Evolutionary conservation across 257 asterid species (phyloP).

Genomic region (Cynanchum wilfordii): DNA sequence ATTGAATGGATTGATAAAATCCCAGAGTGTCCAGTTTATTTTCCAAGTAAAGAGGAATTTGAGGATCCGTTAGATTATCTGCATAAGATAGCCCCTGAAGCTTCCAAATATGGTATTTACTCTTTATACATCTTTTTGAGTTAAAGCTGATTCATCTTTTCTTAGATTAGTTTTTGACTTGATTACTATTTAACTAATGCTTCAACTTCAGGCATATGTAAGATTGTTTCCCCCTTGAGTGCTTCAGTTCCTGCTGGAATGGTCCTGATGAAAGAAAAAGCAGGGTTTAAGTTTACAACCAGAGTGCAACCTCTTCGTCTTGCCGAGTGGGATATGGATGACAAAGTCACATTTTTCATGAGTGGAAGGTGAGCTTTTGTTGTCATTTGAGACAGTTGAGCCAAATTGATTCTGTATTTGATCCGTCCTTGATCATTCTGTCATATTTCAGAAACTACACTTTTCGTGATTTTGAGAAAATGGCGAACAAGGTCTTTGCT

Average conservation of each 20-base stretch:
- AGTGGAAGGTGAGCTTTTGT: constrained; percentile 73
- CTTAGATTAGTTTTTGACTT: background rate
- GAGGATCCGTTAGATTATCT: constrained; percentile 86
- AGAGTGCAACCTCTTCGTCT: constrained; percentile 97
- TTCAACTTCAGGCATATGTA: constrained; percentile 68
- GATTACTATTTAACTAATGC: background rate
- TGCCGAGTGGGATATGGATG: constrained; percentile 91
- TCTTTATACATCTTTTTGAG: constrained; percentile 4
- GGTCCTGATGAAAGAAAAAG: constrained; percentile 84
- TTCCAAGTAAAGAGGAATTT: constrained; percentile 79
- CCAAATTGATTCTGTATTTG: constrained; percentile 7
- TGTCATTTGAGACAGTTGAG: constrained; percentile 13
- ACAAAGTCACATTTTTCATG: constrained; percentile 88
- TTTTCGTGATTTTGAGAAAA: constrained; percentile 96
- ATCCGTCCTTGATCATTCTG: constrained; percentile 28
- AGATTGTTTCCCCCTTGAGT: constrained; percentile 84
- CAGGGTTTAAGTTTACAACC: constrained; percentile 89
- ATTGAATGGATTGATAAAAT: constrained; percentile 77
- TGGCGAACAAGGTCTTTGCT: constrained; percentile 94
- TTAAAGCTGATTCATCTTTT: background rate
- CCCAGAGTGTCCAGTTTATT: constrained; percentile 82
- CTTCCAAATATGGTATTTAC: constrained; percentile 76
- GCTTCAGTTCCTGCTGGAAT: constrained; percentile 96
- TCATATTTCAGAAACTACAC: constrained; percentile 75
- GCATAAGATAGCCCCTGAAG: constrained; percentile 94